Base-by-base conservation (phyloP, 2,329 filamentous ascomycete genomes). In the Fusarium austroafricanum region DNA sequence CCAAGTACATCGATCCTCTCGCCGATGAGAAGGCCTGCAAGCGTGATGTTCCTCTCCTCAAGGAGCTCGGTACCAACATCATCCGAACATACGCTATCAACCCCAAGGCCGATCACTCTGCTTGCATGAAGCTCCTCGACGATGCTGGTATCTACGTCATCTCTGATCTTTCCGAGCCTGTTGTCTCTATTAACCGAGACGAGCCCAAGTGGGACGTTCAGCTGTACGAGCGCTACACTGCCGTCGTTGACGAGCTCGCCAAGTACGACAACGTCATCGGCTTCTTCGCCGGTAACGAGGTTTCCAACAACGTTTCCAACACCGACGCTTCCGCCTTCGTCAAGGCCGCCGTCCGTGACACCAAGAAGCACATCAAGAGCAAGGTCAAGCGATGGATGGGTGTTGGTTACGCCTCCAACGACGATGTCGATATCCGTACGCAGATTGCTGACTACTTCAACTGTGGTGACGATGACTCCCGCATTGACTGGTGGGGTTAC, bases 401-500 rank as follows among this genome's bases (percentile, higher is more conserved):
- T 80, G 92, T 99, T 56, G 96, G 96, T 59, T 99, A 99, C 78
- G 96, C 96, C 71, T 96, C 96, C 81, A 96, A 96, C 81, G 96
- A 98, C 73, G 94, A 97, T 79, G 86, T 89, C 39, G 86, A 88
- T 21, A 96, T 97, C 73, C 92, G 96, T 79, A 85, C 85, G 70
- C 84, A 93, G 75, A 89, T 98, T 76, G 92, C 93, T 72, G 83
- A 93, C 78, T 99, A 97, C 87, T 97, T 99, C 84, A 94, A 97
- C 86, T 99, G 96, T 78, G 92, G 94, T 63, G 57, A 74, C 5
- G 80, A 88, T 64, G 77, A 84, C 33, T 82, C 84, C 10, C 76
- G 91, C 64, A 97, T 98, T 71, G 96, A 99, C 82, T 98, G 96
- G 86, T 99, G 94, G 92, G 96, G 96, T 61, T 98, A 98, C 90